phyloP scores from a whole-genome alignment of 352 stramenopile genomes.

The Globisporangium acanthophoron region DNA sequence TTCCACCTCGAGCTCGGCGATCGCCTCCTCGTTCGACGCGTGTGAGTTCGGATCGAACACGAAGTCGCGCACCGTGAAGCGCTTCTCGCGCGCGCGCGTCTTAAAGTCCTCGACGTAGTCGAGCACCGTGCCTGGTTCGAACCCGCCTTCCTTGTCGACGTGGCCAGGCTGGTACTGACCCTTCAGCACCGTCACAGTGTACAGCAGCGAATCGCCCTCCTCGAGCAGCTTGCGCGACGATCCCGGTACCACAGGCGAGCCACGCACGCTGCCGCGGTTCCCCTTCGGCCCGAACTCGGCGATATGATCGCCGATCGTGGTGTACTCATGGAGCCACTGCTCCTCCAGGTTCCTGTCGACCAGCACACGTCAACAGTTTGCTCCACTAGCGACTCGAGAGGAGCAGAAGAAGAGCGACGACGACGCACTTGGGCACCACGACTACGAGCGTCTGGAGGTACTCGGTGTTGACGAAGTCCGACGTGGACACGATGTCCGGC shows the following conservation, averaged over 20 bases:
- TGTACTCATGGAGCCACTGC: slow-evolving; percentile 84
- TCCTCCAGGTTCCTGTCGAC: slow-evolving; percentile 73
- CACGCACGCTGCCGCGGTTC: slow-evolving; percentile 87
- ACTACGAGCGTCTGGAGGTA: slow-evolving; percentile 97
- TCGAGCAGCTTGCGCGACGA: slow-evolving; percentile 88
- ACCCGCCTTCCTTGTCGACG: slow-evolving; percentile 88
- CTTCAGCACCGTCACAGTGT: slow-evolving; percentile 95
- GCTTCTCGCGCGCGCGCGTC: slow-evolving; percentile 91
- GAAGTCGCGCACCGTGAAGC: slow-evolving; percentile 91
- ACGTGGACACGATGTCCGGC: slow-evolving; percentile 82
- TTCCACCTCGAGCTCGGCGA: slow-evolving; percentile 82
- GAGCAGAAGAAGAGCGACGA: too few relatives aligned
- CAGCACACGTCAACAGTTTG: neutral
- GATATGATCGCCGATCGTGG: slow-evolving; percentile 86
- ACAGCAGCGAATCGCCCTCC: slow-evolving; percentile 92
- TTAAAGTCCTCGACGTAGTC: slow-evolving; percentile 95
- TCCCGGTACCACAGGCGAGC: slow-evolving; percentile 94
- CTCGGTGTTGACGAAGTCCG: slow-evolving; percentile 94
- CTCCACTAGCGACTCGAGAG: neutral
- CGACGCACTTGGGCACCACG: slow-evolving; percentile 85
- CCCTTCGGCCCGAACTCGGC: slow-evolving; percentile 89
- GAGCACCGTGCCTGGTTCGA: slow-evolving; percentile 88
- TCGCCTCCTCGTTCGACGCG: slow-evolving; percentile 85
- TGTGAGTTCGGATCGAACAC: slow-evolving; percentile 88
- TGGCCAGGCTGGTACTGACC: slow-evolving; percentile 88